A percentile compares a stretch with the other conserved stretches of the same genome.
Evolutionary conservation across 345 rosid genomes (phyloP).

Genomic region (Ceriops zippeliana): DNA sequence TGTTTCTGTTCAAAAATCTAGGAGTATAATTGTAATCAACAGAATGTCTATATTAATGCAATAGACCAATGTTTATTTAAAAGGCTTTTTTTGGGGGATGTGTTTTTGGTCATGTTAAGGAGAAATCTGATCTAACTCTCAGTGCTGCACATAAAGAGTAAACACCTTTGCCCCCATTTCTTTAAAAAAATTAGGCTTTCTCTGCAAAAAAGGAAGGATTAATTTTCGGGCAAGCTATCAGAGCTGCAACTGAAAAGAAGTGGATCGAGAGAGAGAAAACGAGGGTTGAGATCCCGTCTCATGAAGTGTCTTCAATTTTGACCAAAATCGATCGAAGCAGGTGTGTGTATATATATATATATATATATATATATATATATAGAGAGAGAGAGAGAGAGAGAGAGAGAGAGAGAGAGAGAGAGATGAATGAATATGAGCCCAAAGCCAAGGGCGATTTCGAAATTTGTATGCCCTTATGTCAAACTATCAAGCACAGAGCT

Average conservation of each 20-base stretch:
- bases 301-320: constrained; percentile 21
- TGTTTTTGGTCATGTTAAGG: too few relatives aligned
- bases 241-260: constrained; percentile 4
- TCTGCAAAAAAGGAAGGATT: constrained; percentile 11
- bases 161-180: neutral
- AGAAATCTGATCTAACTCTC: too few relatives aligned
- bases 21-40: too few relatives aligned
- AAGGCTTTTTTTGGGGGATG: too few relatives aligned
- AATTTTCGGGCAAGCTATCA: constrained; percentile 27
- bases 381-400: too few relatives aligned
- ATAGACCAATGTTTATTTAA: too few relatives aligned
- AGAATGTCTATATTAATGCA: too few relatives aligned
- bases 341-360: too few relatives aligned
- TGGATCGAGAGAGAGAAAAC: neutral
- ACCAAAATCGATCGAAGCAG: constrained; percentile 20
- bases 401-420: too few relatives aligned
- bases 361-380: too few relatives aligned
- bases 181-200: neutral
- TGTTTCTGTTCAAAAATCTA: too few relatives aligned
- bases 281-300: neutral
- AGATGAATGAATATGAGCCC: neutral
- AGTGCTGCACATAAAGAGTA: neutral
- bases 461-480: constrained; percentile 51
- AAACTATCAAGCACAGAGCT: constrained; percentile 35
- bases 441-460: neutral